Base-by-base conservation (phyloP, 75 land plant species). In the Selaginella tamariscina region DNA sequence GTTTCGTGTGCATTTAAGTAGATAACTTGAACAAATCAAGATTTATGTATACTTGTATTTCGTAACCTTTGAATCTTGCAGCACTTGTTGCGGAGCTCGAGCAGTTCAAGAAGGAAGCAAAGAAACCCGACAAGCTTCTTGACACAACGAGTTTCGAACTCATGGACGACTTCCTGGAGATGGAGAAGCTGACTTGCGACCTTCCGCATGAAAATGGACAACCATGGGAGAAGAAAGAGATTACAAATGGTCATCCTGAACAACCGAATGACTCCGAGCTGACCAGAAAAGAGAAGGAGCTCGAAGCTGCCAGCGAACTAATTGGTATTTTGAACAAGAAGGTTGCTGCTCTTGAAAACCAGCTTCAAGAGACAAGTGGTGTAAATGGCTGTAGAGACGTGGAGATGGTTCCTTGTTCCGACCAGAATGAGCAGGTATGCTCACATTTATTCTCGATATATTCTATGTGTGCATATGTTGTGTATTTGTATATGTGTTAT, bases 121-220 rank as follows among this genome's bases (percentile, higher is more conserved):
- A 39, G 49, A 39, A 39, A 39, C 49, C 49, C 15, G 49, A 39
- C 49, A 39, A 39, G 69, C 32, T 30, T 24, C 23, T 32, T 26
- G 33, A 39, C 49, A 39, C 49, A 5, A 39, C 49, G 15, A 39
- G 49, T 15, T 39, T 39, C 49, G 80, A 79, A 33, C 70, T 86
- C 33, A 82, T 87, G 90, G 90, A 89, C 79, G 95, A 89, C 74
- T 89, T 89, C 72, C 71, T 70, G 20, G 96, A 90, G 74, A 90
- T 87, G 91, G 96, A 90, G 72, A 82, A 75, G 68, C 59, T 89
- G 54, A 62, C 76, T 5, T 39, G 11, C 5, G 15, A 56, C 24
- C 11, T 39, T 28, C 49, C 49, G 15, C 49, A 39, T 15, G 49
- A 39, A 39, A 39, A 39, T 39, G 49, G 49, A 5, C 49, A 39